These are phyloP conservation scores for Zygnema cylindricum DNA, from an alignment of 139 green algal genomes.

Conservation along the genomic window DNA sequence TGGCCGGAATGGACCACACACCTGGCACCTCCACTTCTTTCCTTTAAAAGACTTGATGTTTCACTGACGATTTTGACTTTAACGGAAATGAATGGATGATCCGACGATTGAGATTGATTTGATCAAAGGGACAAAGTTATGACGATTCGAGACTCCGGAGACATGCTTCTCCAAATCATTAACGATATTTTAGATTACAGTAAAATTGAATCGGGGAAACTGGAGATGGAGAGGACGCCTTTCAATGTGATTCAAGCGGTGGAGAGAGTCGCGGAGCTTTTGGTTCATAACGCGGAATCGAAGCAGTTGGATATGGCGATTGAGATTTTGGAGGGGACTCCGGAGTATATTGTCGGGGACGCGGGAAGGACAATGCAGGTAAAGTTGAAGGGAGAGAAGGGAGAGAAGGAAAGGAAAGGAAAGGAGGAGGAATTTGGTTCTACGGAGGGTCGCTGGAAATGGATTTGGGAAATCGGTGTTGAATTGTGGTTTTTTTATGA, in stretches of 20 bases:
- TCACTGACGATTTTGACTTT: too few relatives aligned
- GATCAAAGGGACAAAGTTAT: slow-evolving; percentile 40
- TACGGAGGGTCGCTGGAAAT: too few relatives aligned
- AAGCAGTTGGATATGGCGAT: slow-evolving; percentile 34
- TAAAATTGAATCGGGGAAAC: slow-evolving; percentile 57
- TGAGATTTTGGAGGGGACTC: background rate
- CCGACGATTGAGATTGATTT: slow-evolving; percentile 42
- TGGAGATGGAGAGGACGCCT: slow-evolving; percentile 51
- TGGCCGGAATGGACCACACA: background rate
- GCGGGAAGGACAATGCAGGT: slow-evolving; percentile 13
- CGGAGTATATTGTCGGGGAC: slow-evolving; percentile 20
- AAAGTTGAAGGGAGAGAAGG: too few relatives aligned
- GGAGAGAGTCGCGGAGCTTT: slow-evolving; percentile 29
- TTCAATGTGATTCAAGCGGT: slow-evolving; percentile 46
- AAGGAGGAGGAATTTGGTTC: too few relatives aligned
- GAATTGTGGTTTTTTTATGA: too few relatives aligned
- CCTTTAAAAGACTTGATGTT: too few relatives aligned
- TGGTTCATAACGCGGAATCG: slow-evolving; percentile 27
- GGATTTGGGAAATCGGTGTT: too few relatives aligned
- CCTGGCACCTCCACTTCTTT: too few relatives aligned
- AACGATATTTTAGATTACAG: slow-evolving; percentile 56
- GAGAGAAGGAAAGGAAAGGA: too few relatives aligned
- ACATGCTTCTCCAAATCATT: slow-evolving; percentile 56
- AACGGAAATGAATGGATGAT: slow-evolving; percentile 68
- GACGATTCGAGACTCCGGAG: slow-evolving; percentile 2